Base-by-base conservation (phyloP, 2,329 filamentous ascomycete genomes). In the Diaporthe citrichinensis region DNA sequence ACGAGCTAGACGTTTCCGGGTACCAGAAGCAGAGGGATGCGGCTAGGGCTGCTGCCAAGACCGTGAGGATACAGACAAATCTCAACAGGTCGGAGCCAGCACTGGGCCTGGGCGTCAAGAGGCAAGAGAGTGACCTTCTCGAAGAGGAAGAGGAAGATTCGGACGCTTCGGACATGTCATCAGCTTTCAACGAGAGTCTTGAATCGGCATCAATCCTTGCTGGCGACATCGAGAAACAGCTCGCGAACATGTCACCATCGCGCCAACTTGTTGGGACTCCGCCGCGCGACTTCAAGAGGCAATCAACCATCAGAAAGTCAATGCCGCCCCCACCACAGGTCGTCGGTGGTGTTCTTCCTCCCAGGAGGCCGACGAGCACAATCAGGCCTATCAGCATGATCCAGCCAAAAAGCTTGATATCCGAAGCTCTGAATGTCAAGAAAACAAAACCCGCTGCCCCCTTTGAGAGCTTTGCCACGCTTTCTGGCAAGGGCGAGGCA, bases 401-500 rank as follows among this genome's bases (percentile, higher is more conserved):
- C 39, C 91, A 93, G 67, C 93, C 94, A 2, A 91, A 91, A 77
- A 95, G 94, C 83, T 84, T 94, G 68, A 85, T 96, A 31, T 94
- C 94, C 0, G 92, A 92, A 72, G 92, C 93, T 7, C 87, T 96
- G 34, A 94, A 93, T 79, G 93, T 92, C 41, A 94, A 93, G 82
- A 91, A 93, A 78, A 89, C 92, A 1, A 93, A 93, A 78, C 89
- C 90, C 10, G 90, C 90, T 8, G 91, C 94, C 80, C 94, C 94
- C 0, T 93, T 96, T 78, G 94, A 96, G 79, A 90, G 90, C 34
- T 97, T 95, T 83, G 94, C 94, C 1, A 90, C 92, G 23, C 88
- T 95, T 51, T 95, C 93, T 74, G 95, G 94, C 0, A 93, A 95
- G 81, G 94, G 93, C 25, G 94, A 96, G 77, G 90, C 93, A 9